Percentiles rank a stretch among this genome's conserved stretches.
Evolutionary conservation across 768 basidiomycete genomes (phyloP).

Genomic region (Mycena indigotica): DNA sequence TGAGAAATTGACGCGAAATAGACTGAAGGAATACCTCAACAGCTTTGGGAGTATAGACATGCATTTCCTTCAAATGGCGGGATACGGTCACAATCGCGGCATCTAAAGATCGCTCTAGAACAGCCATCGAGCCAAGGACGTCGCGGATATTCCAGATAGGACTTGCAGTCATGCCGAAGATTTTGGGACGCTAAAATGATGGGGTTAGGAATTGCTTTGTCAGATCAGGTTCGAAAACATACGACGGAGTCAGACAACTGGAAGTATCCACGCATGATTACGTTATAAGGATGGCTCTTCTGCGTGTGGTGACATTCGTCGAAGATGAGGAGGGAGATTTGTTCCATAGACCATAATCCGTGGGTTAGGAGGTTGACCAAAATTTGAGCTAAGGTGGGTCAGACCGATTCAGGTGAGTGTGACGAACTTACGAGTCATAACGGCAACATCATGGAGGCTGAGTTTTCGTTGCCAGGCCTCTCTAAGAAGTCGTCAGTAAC

Average conservation of each 20-base stretch:
- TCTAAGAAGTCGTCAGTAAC: slow-evolving; percentile 27
- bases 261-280: slow-evolving; percentile 71
- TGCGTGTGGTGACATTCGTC: slow-evolving; percentile 83
- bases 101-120: slow-evolving; percentile 71
- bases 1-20: not conserved
- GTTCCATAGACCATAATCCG: slow-evolving; percentile 75
- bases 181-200: slow-evolving; percentile 58
- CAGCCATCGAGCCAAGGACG: slow-evolving; percentile 59
- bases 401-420: not conserved
- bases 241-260: slow-evolving; percentile 40
- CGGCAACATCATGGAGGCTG: slow-evolving; percentile 68
- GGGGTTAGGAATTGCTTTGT: not conserved
- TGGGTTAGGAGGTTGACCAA: slow-evolving; percentile 80
- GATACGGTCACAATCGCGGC: slow-evolving; percentile 76
- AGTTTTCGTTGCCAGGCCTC: slow-evolving; percentile 67
- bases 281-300: slow-evolving; percentile 77
- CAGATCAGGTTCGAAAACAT: not conserved
- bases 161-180: slow-evolving; percentile 94
- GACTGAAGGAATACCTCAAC: slow-evolving; percentile 49
- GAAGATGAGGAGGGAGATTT: slow-evolving; percentile 70
- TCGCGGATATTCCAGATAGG: slow-evolving; percentile 83
- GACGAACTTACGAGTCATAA: slow-evolving; percentile 67
- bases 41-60: slow-evolving; percentile 62
- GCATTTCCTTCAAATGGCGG: slow-evolving; percentile 67
- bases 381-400: slow-evolving; percentile 63